phyloP scores from a whole-genome alignment of 805 yeast genomes.

The Wickerhamomyces chambardii region DNA sequence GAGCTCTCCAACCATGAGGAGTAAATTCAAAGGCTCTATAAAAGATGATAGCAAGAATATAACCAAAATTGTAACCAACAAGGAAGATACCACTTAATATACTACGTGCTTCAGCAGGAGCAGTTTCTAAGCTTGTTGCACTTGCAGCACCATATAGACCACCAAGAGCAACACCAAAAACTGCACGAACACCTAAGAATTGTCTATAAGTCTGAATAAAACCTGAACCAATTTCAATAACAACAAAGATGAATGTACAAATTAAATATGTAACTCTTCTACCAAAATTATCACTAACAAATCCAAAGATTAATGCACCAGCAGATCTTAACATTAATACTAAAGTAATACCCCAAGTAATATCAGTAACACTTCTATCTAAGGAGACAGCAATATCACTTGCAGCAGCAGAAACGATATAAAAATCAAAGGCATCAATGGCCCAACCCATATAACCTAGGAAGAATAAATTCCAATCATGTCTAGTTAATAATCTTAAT shows the following conservation, averaged over 20 bases:
- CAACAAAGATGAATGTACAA: constrained; percentile 41
- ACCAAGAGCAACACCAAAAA: constrained; percentile 67
- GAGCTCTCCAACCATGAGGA: constrained; percentile 55
- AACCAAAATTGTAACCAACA: constrained; percentile 57
- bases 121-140: constrained; percentile 59
- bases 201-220: constrained; percentile 49
- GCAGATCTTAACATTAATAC: constrained; percentile 63
- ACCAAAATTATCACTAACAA: constrained; percentile 51
- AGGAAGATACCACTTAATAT: constrained; percentile 51
- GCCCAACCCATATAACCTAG: constrained; percentile 63
- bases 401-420: constrained; percentile 50
- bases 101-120: constrained; percentile 52
- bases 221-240: constrained; percentile 58
- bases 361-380: constrained; percentile 31
- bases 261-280: constrained; percentile 57
- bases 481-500: constrained; percentile 24
- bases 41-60: constrained; percentile 54
- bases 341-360: constrained; percentile 68
- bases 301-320: constrained; percentile 60
- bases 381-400: constrained; percentile 40
- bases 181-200: constrained; percentile 52
- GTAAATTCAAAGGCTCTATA: constrained; percentile 49
- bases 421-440: constrained; percentile 67
- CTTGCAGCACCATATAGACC: constrained; percentile 60
- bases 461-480: constrained; percentile 48